A percentile compares a stretch with the other conserved stretches of the same genome.
Evolutionary conservation across 2,329 filamentous ascomycete genomes (phyloP).

Genomic region (Epichloe scottii): DNA sequence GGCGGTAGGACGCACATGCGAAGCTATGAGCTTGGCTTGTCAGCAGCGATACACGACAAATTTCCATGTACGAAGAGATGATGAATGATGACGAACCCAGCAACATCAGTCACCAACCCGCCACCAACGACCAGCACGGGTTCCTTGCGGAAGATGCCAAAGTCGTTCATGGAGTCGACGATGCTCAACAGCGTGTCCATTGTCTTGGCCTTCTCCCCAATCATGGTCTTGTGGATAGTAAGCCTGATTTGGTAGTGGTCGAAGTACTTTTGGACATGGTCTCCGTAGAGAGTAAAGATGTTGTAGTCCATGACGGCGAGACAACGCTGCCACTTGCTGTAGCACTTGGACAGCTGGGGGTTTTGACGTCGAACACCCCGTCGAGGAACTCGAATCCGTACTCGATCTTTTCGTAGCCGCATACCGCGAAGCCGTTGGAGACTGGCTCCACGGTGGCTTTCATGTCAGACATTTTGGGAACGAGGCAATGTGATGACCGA

Average conservation of each 20-base stretch:
- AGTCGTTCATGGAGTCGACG: conserved; percentile 62
- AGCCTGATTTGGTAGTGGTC: conserved; percentile 49
- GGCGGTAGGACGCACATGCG: conserved; percentile 57
- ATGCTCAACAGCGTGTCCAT: conserved; percentile 58
- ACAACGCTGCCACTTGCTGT: conserved; percentile 51
- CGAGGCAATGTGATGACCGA: conserved; percentile 10
- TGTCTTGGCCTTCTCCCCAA: conserved; percentile 64
- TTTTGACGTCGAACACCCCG: conserved; percentile 49
- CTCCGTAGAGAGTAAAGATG: conserved; percentile 56
- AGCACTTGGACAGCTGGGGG: conserved; percentile 52
- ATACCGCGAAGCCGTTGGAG: conserved; percentile 53
- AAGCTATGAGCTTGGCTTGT: conserved; percentile 32
- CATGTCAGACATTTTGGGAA: conserved; percentile 49
- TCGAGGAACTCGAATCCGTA: conserved; percentile 66
- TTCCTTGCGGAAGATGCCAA: conserved; percentile 58
- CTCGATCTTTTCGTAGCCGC: conserved; percentile 64
- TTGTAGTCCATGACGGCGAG: conserved; percentile 60
- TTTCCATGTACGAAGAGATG: no score
- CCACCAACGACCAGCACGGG: conserved; percentile 55
- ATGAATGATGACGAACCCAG: conserved; percentile 34
- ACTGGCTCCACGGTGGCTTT: conserved; percentile 54
- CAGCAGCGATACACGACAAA: not conserved
- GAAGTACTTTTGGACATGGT: conserved; percentile 55
- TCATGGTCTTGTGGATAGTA: conserved; percentile 59
- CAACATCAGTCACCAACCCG: conserved; percentile 60